Conservation (phyloP, 2,329 filamentous ascomycete species). For the Chrysosporium keratinophilum region DNA sequence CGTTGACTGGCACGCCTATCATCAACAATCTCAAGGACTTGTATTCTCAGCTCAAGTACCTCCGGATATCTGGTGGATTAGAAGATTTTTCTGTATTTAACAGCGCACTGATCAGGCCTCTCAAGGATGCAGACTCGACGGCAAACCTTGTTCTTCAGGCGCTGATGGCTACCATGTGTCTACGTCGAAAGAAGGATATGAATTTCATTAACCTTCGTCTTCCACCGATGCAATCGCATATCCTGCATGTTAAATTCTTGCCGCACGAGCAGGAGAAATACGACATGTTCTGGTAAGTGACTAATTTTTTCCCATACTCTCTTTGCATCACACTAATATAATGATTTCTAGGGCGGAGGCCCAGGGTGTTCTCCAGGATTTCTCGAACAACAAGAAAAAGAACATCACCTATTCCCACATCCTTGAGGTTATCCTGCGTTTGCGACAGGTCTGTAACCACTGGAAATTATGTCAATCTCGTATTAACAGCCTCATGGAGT, state of each 20-base stretch:
- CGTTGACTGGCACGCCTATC: conserved; percentile 70
- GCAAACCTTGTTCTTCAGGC: conserved; percentile 59
- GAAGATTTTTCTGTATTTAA: conserved; percentile 66
- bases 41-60: conserved; percentile 67
- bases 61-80: conserved; percentile 64
- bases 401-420: conserved; percentile 59
- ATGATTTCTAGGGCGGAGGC: conserved; percentile 51
- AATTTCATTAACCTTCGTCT: conserved; percentile 71
- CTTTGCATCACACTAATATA: neutral
- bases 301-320: conserved; percentile 5
- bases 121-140: conserved; percentile 47
- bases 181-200: conserved; percentile 81
- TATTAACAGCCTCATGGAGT: conserved; percentile 58
- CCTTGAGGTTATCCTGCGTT: conserved; percentile 68
- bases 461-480: conserved; percentile 72
- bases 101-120: conserved; percentile 56
- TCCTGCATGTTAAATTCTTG: conserved; percentile 64
- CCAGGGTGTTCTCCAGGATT: conserved; percentile 56
- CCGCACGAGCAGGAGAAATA: conserved; percentile 68
- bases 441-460: conserved; percentile 80
- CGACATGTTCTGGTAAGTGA: conserved; percentile 54
- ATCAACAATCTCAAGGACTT: conserved; percentile 74
- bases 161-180: conserved; percentile 68
- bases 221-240: conserved; percentile 64
- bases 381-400: conserved; percentile 36